These are phyloP conservation scores for Podaxis rugospora DNA, from an alignment of 768 basidiomycete species.

Conservation along the genomic window DNA sequence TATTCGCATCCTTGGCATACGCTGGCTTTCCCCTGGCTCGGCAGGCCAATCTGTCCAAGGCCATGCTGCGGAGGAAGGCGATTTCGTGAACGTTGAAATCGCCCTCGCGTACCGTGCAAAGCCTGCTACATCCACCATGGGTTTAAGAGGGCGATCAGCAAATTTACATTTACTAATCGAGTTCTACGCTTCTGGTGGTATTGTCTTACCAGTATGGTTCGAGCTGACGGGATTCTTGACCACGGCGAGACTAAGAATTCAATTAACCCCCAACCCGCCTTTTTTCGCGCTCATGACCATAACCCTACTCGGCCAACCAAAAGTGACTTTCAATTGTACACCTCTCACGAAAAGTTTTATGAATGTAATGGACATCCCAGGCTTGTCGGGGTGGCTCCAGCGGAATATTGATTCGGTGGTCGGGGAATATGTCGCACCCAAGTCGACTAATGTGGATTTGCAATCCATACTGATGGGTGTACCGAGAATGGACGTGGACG, in stretches of 20 bases:
- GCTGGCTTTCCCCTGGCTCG: constrained; percentile 35
- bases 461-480: constrained; percentile 58
- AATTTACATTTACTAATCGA: constrained; percentile 67
- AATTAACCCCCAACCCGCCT: constrained; percentile 69
- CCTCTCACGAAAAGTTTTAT: constrained; percentile 60
- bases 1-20: constrained; percentile 63
- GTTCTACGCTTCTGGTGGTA: constrained; percentile 50
- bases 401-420: constrained; percentile 59
- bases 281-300: constrained; percentile 47
- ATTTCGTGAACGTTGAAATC: constrained; percentile 66
- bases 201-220: constrained; percentile 64
- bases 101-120: constrained; percentile 62
- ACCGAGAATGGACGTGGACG: constrained; percentile 60
- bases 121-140: constrained; percentile 31
- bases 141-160: constrained; percentile 38
- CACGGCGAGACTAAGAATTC: constrained; percentile 60
- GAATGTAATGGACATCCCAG: constrained; percentile 76
- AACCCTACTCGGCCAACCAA: constrained; percentile 69
- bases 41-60: constrained; percentile 24
- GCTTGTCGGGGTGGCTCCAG: constrained; percentile 65
- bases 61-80: constrained; percentile 35
- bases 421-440: constrained; percentile 63
- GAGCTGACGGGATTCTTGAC: constrained; percentile 65
- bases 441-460: constrained; percentile 65
- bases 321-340: constrained; percentile 58